Evolutionary conservation across 192 early-diverging fungal genomes (phyloP), one percentile per base, ranked within the genome.

Genomic region (Backusella morwellensis): DNA sequence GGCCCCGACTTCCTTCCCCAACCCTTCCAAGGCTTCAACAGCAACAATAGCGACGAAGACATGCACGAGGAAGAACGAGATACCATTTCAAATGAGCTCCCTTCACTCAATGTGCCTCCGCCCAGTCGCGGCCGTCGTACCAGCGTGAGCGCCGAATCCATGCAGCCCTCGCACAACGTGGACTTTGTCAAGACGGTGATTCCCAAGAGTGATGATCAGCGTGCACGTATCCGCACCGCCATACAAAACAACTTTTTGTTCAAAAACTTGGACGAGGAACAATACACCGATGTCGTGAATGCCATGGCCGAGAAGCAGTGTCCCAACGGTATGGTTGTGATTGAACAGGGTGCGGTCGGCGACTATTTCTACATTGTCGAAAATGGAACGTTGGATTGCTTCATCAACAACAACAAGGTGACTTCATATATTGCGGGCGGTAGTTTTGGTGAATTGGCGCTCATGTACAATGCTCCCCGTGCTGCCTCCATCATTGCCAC

Each of bases 311-410:
- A 98, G 84, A 98, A 97, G 85, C 83, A 81, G 9, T 91, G 96
- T 35, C 41, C 71, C 40, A 44, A 85, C 11, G 91, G 90, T 35
- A 91, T 93, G 81, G 90, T 83, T 47, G 89, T 99, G 54, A 98
- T 99, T 77, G 89, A 88, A 66, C 98, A 99, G 83, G 98, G 98
- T 70, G 95, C 89, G 19, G 93, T 97, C 15, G 98, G 96, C 59
- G 98, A 99, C 85, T 99, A 90, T 86, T 99, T 98, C 77, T 99
- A 99, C 81, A 95, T 97, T 21, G 97, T 98, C 8, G 97, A 99
- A 85, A 89, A 84, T 32, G 98, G 98, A 72, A 88, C 90, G 14
- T 88, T 98, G 78, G 97, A 99, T 73, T 93, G 96, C 41, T 95
- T 92, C 85, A 94, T 98, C 19, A 86, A 88, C 54, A 90, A 91